A percentile compares a stretch with the other conserved stretches of the same genome.
phyloP scores from a whole-genome alignment of 176 grass and related monocot species.

The Lolium multiflorum region DNA sequence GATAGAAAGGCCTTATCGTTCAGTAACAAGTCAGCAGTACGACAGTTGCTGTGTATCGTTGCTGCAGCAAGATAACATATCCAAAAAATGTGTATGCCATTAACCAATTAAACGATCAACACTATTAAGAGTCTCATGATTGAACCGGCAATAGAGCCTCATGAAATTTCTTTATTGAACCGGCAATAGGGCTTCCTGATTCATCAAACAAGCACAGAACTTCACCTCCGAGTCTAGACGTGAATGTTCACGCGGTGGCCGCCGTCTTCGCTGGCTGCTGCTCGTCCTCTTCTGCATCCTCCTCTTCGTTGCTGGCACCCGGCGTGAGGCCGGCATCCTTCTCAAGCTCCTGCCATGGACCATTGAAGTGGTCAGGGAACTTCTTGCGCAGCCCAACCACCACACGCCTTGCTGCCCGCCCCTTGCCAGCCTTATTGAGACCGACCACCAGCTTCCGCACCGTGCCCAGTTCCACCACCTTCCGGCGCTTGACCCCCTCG shows the following conservation, averaged over 20 bases:
- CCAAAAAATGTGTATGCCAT: background rate
- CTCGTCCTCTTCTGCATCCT: background rate
- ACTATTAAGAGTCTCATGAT: slow-evolving; percentile 2
- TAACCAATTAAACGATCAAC: slow-evolving; percentile 12
- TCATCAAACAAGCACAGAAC: background rate
- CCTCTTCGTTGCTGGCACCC: slow-evolving; percentile 1
- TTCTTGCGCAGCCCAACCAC: slow-evolving; percentile 55
- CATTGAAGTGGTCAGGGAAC: slow-evolving; percentile 49
- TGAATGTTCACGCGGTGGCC: background rate
- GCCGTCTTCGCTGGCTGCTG: background rate
- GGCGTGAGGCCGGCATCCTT: background rate
- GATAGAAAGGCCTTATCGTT: background rate
- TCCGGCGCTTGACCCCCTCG: slow-evolving; percentile 43
- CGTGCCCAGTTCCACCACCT: slow-evolving; percentile 45
- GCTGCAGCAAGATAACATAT: background rate
- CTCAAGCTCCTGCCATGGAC: slow-evolving; percentile 55
- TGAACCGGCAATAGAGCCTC: background rate
- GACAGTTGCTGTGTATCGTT: background rate
- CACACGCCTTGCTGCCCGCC: slow-evolving; percentile 52
- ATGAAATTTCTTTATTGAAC: slow-evolving; percentile 25
- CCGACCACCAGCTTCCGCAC: slow-evolving; percentile 43
- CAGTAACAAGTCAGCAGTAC: background rate
- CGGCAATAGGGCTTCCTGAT: background rate
- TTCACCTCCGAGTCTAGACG: background rate
- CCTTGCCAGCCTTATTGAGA: slow-evolving; percentile 47